A percentile compares a stretch with the other conserved stretches of the same genome.
phyloP scores from a whole-genome alignment of 495 filamentous ascomycete species.

The Annulohypoxylon moriforme region DNA sequence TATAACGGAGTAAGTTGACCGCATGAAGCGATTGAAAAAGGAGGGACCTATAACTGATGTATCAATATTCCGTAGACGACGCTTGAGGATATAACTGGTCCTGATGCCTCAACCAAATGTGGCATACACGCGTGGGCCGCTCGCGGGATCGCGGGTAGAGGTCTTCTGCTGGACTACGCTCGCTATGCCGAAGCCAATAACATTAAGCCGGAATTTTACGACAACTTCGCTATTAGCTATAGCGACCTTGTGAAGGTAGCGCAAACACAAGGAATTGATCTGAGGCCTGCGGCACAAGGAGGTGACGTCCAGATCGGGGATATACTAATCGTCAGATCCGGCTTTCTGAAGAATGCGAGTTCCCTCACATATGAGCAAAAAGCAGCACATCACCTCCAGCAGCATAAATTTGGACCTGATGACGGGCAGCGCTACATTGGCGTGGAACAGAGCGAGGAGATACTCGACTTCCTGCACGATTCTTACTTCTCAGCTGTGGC shows the following conservation, averaged over 20 bases:
- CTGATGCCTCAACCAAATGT: conserved; percentile 43
- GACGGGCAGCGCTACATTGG: conserved; percentile 66
- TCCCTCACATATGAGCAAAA: conserved; percentile 53
- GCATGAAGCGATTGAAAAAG: neutral
- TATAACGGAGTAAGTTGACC: conserved; percentile 61
- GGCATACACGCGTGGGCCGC: conserved; percentile 54
- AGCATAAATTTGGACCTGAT: conserved; percentile 50
- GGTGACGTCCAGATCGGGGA: conserved; percentile 71
- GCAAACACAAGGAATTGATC: conserved; percentile 30
- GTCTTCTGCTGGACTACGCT: conserved; percentile 59
- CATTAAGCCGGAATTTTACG: conserved; percentile 52
- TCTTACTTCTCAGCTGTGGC: conserved; percentile 72
- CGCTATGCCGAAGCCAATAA: conserved; percentile 53
- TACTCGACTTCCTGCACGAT: conserved; percentile 74
- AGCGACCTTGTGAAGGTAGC: conserved; percentile 55
- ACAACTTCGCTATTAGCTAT: conserved; percentile 64
- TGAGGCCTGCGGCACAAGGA: conserved; percentile 65
- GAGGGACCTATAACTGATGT: neutral
- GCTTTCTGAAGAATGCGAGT: conserved; percentile 65
- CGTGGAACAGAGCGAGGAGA: conserved; percentile 66
- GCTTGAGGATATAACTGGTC: conserved; percentile 53
- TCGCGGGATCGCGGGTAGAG: conserved; percentile 55
- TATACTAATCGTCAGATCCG: conserved; percentile 71
- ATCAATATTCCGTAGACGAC: conserved; percentile 51
- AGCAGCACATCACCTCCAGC: conserved; percentile 43